Evolutionary conservation across 1,139 yeast species (phyloP).

Genomic region (Diutina mesorugosa): DNA sequence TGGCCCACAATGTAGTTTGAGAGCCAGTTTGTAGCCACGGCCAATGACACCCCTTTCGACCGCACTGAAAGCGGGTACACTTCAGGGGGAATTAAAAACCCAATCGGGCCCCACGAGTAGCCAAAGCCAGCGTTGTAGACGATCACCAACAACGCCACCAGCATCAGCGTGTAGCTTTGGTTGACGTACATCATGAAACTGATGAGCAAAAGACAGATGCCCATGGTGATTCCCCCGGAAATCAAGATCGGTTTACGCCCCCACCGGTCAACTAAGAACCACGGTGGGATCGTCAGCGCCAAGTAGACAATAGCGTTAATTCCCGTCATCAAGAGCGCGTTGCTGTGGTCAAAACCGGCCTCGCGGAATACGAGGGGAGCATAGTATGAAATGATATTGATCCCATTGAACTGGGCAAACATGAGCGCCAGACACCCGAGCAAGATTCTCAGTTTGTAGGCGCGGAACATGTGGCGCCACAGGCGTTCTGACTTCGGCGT

Average conservation of each 20-base stretch:
- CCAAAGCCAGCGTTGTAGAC: conserved; percentile 42
- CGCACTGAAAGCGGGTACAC: conserved; percentile 41
- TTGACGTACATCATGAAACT: conserved; percentile 27
- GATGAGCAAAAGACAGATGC: conserved; percentile 25
- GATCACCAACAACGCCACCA: conserved; percentile 36
- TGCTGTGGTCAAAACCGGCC: conserved; percentile 38
- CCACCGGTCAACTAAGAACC: conserved; percentile 43
- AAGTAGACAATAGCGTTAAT: conserved; percentile 37
- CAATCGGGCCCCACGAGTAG: conserved; percentile 46
- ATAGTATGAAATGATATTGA: conserved; percentile 40
- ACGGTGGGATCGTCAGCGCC: conserved; percentile 36
- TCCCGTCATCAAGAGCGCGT: conserved; percentile 41
- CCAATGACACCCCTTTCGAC: conserved; percentile 39
- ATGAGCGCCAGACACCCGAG: conserved; percentile 39
- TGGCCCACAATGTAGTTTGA: conserved; percentile 44
- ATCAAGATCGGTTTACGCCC: conserved; percentile 41
- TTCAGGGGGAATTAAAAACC: conserved; percentile 42
- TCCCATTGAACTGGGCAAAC: conserved; percentile 46
- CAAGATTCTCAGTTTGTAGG: conserved; percentile 24
- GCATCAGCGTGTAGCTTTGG: conserved; percentile 23
- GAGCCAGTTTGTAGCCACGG: conserved; percentile 45
- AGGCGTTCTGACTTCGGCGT: conserved; percentile 29
- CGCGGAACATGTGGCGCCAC: conserved; percentile 31
- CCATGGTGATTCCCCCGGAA: conserved; percentile 37
- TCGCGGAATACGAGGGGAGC: conserved; percentile 42